phyloP scores from a whole-genome alignment of 2,329 filamentous ascomycete genomes.

The Tolypocladium cylindrosporum region DNA sequence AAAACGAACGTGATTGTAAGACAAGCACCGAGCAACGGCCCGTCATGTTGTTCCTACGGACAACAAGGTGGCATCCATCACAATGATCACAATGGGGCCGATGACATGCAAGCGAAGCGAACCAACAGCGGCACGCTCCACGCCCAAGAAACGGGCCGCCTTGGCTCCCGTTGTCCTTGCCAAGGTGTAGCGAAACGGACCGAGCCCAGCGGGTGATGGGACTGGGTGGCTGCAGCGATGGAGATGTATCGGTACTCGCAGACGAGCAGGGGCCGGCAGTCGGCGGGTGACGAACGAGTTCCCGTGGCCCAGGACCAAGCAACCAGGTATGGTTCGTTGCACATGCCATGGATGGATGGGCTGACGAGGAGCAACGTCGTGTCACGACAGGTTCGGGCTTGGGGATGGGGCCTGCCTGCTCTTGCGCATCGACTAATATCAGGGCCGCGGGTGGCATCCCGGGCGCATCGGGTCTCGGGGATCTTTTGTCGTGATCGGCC shows the following conservation, averaged over 20 bases:
- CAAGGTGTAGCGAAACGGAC: background rate
- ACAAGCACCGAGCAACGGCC: no score
- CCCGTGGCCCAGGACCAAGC: no score
- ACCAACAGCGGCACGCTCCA: no score
- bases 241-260: background rate
- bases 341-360: background rate
- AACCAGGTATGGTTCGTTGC: no score
- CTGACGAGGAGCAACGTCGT: background rate
- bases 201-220: background rate
- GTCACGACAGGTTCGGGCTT: background rate
- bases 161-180: background rate
- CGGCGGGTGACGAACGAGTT: no score
- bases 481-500: background rate
- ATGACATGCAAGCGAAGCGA: background rate
- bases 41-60: no score
- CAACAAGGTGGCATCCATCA: no score
- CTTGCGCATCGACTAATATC: no score
- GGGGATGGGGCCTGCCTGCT: background rate
- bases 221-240: background rate
- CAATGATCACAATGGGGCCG: background rate
- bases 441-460: background rate
- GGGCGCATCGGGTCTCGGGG: background rate
- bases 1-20: no score
- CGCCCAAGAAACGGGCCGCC: background rate
- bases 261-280: background rate